Base-by-base conservation (phyloP, 306 rosid species). In the Cajanus cajan region DNA sequence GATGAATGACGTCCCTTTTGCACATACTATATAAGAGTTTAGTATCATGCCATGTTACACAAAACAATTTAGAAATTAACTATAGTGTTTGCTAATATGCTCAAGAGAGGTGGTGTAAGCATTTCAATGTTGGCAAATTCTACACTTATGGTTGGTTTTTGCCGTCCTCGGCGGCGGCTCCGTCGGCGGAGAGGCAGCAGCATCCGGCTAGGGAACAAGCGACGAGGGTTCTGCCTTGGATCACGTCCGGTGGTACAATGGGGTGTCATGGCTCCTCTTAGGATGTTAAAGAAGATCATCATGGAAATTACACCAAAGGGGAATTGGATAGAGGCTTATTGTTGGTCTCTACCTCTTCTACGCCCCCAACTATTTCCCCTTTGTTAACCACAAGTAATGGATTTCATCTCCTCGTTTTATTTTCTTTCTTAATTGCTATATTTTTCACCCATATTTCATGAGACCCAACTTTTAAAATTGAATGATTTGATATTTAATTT, bases 321-420 rank as follows among this genome's bases (percentile, higher is more conserved):
- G 41, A 61, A 68, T 58, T 91, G 90, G 69, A 54, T 90, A 4
- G 93, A 93, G 57, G 93, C 91, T 74, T 91, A 82, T 67, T 91
- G 78, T 83, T 86, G 91, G 84, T 90, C 93, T 84, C n/a, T 91
- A 39, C 93, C 97, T 14, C 73, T 93, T 77, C 75, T 95, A 70
- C 93, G 96, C 19, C 96, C 97, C 10, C 93, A 91, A 36, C 65
- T 91, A 58, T 93, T 95, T 84, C 97, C 99, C 51, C 88, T 95
- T 28, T 93, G 96, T 84, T 93, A 75, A 93, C 71, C 69, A 67
- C 51, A 18, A 44, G 3, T 33, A 51, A 69, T 44, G 62, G 65
- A 72, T 50, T 48, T 62, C 12, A 71, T 62, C 15, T 7, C 37
- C 15, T 57, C 16, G 10, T 2, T 44, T 12, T 13, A 61, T 4